These are phyloP conservation scores for Limonium bicolor DNA, from an alignment of 148 eudicot species.

Conservation along the genomic window DNA sequence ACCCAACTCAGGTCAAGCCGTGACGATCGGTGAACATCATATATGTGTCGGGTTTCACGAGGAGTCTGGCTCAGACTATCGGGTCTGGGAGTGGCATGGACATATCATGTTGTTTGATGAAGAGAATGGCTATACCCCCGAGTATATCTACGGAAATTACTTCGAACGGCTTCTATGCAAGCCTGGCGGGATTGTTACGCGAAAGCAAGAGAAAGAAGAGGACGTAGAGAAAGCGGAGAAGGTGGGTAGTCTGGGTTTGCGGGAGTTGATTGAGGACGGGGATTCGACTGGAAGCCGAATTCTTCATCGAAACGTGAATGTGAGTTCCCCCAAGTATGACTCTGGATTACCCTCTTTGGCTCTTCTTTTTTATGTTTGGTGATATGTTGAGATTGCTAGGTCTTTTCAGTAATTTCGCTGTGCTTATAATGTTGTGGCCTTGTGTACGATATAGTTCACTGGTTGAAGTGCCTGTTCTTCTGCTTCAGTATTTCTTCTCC, in stretches of 20 bases:
- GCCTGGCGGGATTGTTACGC: constrained; percentile 2
- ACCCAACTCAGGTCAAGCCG: constrained; percentile 87
- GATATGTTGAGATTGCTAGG: not conserved
- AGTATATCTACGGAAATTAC: constrained; percentile 91
- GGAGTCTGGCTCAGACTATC: constrained; percentile 53
- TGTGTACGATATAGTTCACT: too few relatives aligned
- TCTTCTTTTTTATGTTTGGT: not conserved
- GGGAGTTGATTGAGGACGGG: constrained; percentile 38
- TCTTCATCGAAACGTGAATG: constrained; percentile 44
- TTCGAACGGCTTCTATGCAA: constrained; percentile 40
- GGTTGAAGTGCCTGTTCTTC: too few relatives aligned
- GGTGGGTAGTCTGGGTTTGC: constrained; percentile 34
- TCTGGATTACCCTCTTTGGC: not conserved
- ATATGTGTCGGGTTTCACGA: constrained; percentile 79
- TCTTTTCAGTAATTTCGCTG: not conserved
- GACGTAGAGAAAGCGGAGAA: constrained; percentile 19
- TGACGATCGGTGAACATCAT: constrained; percentile 60
- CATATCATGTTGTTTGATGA: constrained; percentile 86
- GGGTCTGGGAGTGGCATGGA: constrained; percentile 99
- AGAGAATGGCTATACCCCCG: constrained; percentile 57
- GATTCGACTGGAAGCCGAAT: constrained; percentile 24
- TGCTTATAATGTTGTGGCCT: too few relatives aligned
- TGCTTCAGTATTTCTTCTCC: too few relatives aligned
- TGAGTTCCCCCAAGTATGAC: constrained; percentile 1
- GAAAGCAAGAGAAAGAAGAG: constrained; percentile 4